Base-by-base conservation (phyloP, 2,329 filamentous ascomycete genomes). In the Furcasterigmium furcatum region DNA sequence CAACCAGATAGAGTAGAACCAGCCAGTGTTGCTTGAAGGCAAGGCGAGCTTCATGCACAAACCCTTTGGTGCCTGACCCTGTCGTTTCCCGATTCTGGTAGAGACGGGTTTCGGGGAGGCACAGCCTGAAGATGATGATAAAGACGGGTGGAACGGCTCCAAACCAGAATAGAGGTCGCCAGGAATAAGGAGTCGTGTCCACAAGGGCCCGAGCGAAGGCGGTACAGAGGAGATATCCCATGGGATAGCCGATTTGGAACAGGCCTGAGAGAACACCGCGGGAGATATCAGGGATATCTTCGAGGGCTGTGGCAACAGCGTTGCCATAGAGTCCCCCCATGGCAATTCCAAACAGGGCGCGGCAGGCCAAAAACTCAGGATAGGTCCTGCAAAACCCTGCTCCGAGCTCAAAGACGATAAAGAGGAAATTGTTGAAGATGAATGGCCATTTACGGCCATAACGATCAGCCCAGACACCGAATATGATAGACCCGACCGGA, bases 151-250 rank as follows among this genome's bases (percentile, higher is more conserved):
- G 88, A 29, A 84, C 79, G 6, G 90, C 88, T 12, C 85, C 89
- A 62, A 95, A 95, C 90, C 90, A 96, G 72, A 84, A 95, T 1
- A 95, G 72, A 1, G 89, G 88, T 7, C 91, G 76, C 91, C 91
- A 96, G 43, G 77, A 82, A 59, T 95, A 84, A 1, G 81, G 64
- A 1, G 89, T 92, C 1, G 88, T 94, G 62, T 87, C 71, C 41
- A 91, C 80, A 9, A 94, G 75, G 4, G 74, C 88, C 8, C 82
- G 72, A 9, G 79, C 65, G 53, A 87, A 82, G 14, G 79, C 77
- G 0, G 76, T 67, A 3, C 72, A 73, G 12, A 80, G 67, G 2
- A 87, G 73, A 59, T 91, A 91, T 12, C 87, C 77, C 42, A 79
- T 72, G 1, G 65, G 86, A 68, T 72, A 89, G 65, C 87, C 87